Conservation (phyloP, 2,329 filamentous ascomycete genomes). For the Cladosporium sp. region DNA sequence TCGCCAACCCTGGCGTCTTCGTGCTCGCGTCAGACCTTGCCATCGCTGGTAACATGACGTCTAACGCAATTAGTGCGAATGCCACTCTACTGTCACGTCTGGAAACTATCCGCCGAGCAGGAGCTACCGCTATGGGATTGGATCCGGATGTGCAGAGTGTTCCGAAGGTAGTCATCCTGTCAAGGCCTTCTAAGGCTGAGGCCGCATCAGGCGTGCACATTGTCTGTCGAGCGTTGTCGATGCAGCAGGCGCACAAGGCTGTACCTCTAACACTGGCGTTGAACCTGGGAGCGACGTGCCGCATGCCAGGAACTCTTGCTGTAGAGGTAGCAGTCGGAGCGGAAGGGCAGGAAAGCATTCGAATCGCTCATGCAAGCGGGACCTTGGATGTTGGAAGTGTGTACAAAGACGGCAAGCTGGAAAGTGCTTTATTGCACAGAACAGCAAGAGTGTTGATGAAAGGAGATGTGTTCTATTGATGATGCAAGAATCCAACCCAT, state of each 20-base stretch:
- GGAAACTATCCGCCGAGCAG: constrained; percentile 59
- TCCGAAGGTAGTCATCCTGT: constrained; percentile 63
- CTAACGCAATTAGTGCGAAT: constrained; percentile 55
- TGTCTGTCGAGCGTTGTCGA: constrained; percentile 46
- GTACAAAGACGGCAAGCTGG: constrained; percentile 27
- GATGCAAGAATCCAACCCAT: not conserved
- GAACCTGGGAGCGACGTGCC: constrained; percentile 44
- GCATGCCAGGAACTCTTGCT: constrained; percentile 32
- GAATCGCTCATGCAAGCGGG: constrained; percentile 33
- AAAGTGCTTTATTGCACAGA: constrained; percentile 32
- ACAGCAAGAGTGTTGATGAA: constrained; percentile 35
- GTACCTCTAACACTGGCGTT: constrained; percentile 46
- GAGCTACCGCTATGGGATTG: constrained; percentile 63
- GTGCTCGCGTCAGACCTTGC: constrained; percentile 56
- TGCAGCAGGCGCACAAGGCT: constrained; percentile 46
- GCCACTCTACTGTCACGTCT: constrained; percentile 52
- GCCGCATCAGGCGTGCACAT: constrained; percentile 35
- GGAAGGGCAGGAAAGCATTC: constrained; percentile 25
- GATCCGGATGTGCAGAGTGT: constrained; percentile 51
- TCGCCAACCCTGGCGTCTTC: constrained; percentile 65
- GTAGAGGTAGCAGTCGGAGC: constrained; percentile 22
- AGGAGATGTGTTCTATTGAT: constrained; percentile 31
- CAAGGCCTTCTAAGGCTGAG: constrained; percentile 29
- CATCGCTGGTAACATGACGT: constrained; percentile 53
- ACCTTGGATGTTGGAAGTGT: constrained; percentile 32